phyloP scores from a whole-genome alignment of 2,329 filamentous ascomycete genomes.

The Pseudofabraea citricarpa region DNA sequence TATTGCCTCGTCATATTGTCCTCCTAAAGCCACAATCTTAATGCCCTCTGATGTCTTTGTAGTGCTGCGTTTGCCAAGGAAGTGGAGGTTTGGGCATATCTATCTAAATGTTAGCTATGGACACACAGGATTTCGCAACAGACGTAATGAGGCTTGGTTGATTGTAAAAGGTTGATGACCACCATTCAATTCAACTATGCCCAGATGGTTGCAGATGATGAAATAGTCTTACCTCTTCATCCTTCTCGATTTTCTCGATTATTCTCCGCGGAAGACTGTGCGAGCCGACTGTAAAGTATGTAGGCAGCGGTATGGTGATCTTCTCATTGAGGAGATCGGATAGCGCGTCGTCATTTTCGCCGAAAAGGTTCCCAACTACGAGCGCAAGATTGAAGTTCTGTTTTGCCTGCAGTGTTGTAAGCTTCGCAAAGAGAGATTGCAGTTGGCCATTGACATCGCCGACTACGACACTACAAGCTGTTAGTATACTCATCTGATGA shows the following conservation, averaged over 20 bases:
- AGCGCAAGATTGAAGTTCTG: slow-evolving; percentile 85
- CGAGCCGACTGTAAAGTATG: slow-evolving; percentile 83
- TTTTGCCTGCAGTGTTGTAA: slow-evolving; percentile 76
- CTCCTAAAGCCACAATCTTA: slow-evolving; percentile 81
- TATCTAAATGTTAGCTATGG: no score
- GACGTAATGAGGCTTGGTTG: no score
- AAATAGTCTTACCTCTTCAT: slow-evolving; percentile 47
- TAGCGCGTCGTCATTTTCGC: slow-evolving; percentile 54
- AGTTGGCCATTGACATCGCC: slow-evolving; percentile 80
- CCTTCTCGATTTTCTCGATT: slow-evolving; percentile 66
- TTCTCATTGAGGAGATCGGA: slow-evolving; percentile 65
- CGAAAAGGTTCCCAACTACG: slow-evolving; percentile 78
- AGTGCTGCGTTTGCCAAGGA: slow-evolving; percentile 78
- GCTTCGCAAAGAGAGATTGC: slow-evolving; percentile 70
- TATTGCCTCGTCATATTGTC: slow-evolving; percentile 58
- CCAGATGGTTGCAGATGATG: no score
- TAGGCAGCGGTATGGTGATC: slow-evolving; percentile 72
- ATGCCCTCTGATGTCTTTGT: slow-evolving; percentile 89
- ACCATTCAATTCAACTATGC: no score
- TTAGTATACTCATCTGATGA: not conserved
- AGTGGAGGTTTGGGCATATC: slow-evolving; percentile 87
- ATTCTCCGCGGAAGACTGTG: slow-evolving; percentile 66
- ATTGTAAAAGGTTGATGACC: no score
- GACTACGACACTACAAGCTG: slow-evolving; percentile 63
- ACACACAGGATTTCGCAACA: no score